Conservation (phyloP, 169 alveolate genomes). For the Plasmodium chabaudi region DNA sequence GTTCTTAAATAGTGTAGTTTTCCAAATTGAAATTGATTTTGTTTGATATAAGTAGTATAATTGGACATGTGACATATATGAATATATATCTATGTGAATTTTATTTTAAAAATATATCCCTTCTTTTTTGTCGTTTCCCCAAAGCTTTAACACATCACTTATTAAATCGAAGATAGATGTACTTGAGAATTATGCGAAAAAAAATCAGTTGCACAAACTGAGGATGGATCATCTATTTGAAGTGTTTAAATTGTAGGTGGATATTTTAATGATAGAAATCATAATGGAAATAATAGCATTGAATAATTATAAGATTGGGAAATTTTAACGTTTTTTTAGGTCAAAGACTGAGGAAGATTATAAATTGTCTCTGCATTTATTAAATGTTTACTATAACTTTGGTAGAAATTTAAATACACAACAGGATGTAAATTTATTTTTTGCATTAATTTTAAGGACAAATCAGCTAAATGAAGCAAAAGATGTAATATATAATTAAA, state of each 20-base stretch:
- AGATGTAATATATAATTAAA: constrained; percentile 30
- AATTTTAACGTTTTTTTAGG: constrained; percentile 8
- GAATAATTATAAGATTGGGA: neutral
- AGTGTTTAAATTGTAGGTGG: constrained; percentile 55
- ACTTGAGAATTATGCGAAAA: constrained; percentile 74
- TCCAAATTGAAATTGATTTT: too few relatives aligned
- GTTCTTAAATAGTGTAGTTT: neutral
- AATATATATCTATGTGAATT: neutral
- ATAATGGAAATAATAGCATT: neutral
- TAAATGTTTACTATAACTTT: constrained; percentile 73
- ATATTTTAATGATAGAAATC: neutral
- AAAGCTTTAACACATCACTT: constrained; percentile 70
- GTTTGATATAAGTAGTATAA: too few relatives aligned
- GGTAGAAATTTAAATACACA: constrained; percentile 75
- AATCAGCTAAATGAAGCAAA: constrained; percentile 73
- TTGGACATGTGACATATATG: neutral
- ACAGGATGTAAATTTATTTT: constrained; percentile 76
- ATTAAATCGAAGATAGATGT: constrained; percentile 72
- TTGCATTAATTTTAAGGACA: constrained; percentile 61
- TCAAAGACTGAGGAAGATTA: constrained; percentile 76
- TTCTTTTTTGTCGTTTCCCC: neutral
- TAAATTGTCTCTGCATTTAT: constrained; percentile 65
- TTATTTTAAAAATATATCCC: too few relatives aligned
- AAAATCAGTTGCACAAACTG: constrained; percentile 66
- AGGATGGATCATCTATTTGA: constrained; percentile 66